Conservation (phyloP, 345 rosid species). For the Aegle marmelos region DNA sequence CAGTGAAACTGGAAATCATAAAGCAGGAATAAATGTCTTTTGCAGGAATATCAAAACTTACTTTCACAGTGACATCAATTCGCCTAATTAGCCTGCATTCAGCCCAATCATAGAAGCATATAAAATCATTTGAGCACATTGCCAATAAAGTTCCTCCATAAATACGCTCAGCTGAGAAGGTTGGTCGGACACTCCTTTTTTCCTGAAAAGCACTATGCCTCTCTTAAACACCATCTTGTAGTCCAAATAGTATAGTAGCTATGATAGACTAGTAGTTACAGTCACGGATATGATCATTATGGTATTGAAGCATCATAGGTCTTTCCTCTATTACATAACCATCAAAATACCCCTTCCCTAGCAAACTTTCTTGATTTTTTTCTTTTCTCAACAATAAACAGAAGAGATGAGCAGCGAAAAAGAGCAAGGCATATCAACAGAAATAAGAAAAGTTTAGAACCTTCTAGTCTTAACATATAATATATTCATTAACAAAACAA, state of each 20-base stretch:
- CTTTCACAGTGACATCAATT: slow-evolving; percentile 97
- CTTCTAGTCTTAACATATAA: not conserved
- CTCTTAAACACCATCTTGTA: slow-evolving; percentile 13
- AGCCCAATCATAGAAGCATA: slow-evolving; percentile 99
- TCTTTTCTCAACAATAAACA: not conserved
- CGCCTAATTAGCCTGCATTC: slow-evolving; percentile 97
- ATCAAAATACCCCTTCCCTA: not conserved
- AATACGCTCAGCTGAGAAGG: slow-evolving; percentile 90
- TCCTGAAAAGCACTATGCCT: slow-evolving; percentile 58
- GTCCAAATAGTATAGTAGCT: not conserved
- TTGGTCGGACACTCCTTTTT: slow-evolving; percentile 83
- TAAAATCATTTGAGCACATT: slow-evolving; percentile 96
- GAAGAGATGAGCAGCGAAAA: not conserved
- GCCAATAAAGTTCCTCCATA: slow-evolving; percentile 92
- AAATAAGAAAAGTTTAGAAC: not conserved
- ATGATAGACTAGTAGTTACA: not conserved
- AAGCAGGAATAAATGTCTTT: slow-evolving; percentile 1
- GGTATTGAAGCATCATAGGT: not conserved
- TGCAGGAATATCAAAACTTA: slow-evolving; percentile 31
- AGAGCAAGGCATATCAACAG: not conserved
- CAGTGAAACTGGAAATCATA: not conserved
- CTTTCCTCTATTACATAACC: not conserved
- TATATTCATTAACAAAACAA: not conserved
- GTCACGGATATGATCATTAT: not conserved
- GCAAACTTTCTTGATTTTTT: not conserved